Evolutionary conservation across 805 yeast species (phyloP).

Genomic region (Ogataea pignaliae): DNA sequence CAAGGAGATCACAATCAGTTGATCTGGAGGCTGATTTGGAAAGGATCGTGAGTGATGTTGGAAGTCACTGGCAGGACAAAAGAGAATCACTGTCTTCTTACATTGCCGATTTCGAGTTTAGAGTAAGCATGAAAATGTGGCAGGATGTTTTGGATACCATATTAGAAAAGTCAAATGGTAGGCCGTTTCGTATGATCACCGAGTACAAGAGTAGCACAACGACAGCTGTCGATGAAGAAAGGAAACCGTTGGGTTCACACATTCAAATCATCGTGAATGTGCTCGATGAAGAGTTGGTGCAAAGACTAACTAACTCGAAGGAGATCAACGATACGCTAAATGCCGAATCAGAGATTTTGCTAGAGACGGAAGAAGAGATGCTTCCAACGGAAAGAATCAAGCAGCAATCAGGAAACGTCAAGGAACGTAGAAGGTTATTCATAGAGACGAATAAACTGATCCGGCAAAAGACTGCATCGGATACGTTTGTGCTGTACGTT

Average conservation of each 20-base stretch:
- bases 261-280: constrained; percentile 17
- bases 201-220: constrained; percentile 5
- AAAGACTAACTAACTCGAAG: constrained; percentile 13
- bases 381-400: constrained; percentile 20
- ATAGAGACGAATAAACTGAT: constrained; percentile 15
- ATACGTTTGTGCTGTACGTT: constrained; percentile 35
- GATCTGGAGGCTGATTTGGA: constrained; percentile 13
- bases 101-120: constrained; percentile 69
- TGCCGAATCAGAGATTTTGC: constrained; percentile 12
- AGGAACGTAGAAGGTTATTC: constrained; percentile 12
- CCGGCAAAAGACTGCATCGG: constrained; percentile 6
- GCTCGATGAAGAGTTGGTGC: constrained; percentile 8
- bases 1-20: not conserved
- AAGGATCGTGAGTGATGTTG: constrained; percentile 22
- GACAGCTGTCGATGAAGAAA: not conserved
- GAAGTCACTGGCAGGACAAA: constrained; percentile 27
- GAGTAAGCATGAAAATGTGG: constrained; percentile 51
- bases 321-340: constrained; percentile 6
- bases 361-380: constrained; percentile 6
- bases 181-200: constrained; percentile 35
- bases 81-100: constrained; percentile 37
- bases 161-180: constrained; percentile 25
- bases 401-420: constrained; percentile 13
- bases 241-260: not conserved
- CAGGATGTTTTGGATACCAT: constrained; percentile 39